phyloP scores from a whole-genome alignment of 139 green algal species.

The Pycnococcus provasolii region DNA sequence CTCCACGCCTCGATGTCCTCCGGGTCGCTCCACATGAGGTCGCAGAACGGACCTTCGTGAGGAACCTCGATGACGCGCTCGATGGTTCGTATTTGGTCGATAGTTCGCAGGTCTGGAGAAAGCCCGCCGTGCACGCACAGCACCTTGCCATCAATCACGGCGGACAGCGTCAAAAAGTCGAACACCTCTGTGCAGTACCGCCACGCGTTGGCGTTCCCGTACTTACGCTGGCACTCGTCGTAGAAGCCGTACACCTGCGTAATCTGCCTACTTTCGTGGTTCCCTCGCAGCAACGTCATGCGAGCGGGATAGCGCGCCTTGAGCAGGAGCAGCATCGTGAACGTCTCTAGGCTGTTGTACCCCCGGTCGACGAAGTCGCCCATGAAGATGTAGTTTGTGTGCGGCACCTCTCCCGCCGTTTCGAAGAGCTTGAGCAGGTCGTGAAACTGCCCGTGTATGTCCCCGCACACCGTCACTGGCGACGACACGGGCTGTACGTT shows the following conservation, averaged over 20 bases:
- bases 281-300: slow-evolving; percentile 93
- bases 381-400: slow-evolving; percentile 99
- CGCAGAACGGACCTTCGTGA: slow-evolving; percentile 73
- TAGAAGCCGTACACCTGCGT: slow-evolving; percentile 99
- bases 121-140: slow-evolving; percentile 96
- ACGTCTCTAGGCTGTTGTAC: slow-evolving; percentile 97
- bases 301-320: slow-evolving; percentile 72
- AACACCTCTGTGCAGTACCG: slow-evolving; percentile 99
- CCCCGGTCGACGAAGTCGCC: slow-evolving; percentile 97
- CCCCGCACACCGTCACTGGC: slow-evolving; percentile 96
- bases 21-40: slow-evolving; percentile 98
- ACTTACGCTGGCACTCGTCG: slow-evolving; percentile 98
- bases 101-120: slow-evolving; percentile 83
- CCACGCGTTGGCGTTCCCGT: slow-evolving; percentile 98
- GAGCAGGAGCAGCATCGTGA: slow-evolving; percentile 95
- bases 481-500: slow-evolving; percentile 97
- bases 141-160: slow-evolving; percentile 84
- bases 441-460: slow-evolving; percentile 99
- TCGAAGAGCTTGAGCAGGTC: slow-evolving; percentile 96
- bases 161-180: slow-evolving; percentile 90
- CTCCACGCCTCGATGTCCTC: slow-evolving; percentile 98
- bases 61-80: slow-evolving; percentile 95
- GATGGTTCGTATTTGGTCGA: slow-evolving; percentile 92
- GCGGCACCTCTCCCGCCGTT: slow-evolving; percentile 75
- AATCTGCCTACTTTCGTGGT: slow-evolving; percentile 96